These are phyloP conservation scores for Cyclocybe aegerita DNA, from an alignment of 768 basidiomycete genomes.

Conservation along the genomic window DNA sequence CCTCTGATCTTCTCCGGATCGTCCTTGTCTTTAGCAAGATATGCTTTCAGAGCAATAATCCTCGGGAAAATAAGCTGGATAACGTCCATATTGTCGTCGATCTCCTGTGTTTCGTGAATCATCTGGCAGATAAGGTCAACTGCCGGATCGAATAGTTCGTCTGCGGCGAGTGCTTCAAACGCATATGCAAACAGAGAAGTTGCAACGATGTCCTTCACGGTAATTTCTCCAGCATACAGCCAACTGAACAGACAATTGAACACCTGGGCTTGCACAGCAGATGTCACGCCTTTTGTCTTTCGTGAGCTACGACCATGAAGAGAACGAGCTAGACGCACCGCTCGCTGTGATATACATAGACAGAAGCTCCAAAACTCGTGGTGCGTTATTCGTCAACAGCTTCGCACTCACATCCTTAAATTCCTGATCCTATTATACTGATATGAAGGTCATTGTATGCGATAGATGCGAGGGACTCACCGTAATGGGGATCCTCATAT, in stretches of 20 bases:
- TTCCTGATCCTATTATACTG: conserved; percentile 63
- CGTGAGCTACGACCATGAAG: neutral
- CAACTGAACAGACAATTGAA: conserved; percentile 86
- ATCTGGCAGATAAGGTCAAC: conserved; percentile 92
- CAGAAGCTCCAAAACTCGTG: conserved; percentile 74
- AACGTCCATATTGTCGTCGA: conserved; percentile 88
- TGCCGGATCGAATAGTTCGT: conserved; percentile 89
- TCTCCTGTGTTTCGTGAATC: conserved; percentile 97
- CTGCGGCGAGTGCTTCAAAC: conserved; percentile 82
- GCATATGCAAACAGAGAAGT: conserved; percentile 80
- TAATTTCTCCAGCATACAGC: conserved; percentile 85
- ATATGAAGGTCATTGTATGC: neutral
- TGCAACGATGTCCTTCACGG: conserved; percentile 57
- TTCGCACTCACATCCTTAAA: conserved; percentile 58
- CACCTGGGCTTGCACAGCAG: conserved; percentile 73
- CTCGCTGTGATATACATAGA: conserved; percentile 86
- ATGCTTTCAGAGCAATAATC: conserved; percentile 71
- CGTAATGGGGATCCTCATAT: conserved; percentile 84
- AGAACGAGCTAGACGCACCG: conserved; percentile 50
- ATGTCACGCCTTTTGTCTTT: conserved; percentile 67
- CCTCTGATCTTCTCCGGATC: conserved; percentile 90
- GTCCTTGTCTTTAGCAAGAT: conserved; percentile 58
- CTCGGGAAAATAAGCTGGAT: conserved; percentile 87
- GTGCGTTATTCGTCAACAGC: conserved; percentile 68
- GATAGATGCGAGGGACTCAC: conserved; percentile 45